Evolutionary conservation across 2,329 filamentous ascomycete species (phyloP).

Genomic region (Amauroascus niger): DNA sequence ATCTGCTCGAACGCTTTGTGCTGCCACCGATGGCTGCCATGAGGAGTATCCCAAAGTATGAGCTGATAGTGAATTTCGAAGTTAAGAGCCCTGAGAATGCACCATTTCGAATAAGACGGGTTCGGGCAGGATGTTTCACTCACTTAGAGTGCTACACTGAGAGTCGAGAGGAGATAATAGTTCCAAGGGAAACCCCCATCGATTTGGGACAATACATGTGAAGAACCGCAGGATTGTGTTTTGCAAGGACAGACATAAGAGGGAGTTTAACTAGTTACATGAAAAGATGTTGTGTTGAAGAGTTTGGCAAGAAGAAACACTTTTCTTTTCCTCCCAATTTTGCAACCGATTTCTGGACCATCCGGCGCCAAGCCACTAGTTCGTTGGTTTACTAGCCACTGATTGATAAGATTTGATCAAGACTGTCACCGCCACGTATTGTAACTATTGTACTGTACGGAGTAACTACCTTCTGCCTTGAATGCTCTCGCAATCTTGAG

Average conservation of each 20-base stretch:
- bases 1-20: slow-evolving; percentile 8
- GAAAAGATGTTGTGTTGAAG: no score
- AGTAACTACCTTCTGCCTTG: no score
- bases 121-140: no score
- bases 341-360: no score
- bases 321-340: no score
- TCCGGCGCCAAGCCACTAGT: not conserved
- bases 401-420: slow-evolving; percentile 7
- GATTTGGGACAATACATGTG: not conserved
- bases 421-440: no score
- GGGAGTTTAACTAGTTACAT: no score
- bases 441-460: no score
- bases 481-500: no score
- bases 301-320: no score
- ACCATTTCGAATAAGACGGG: slow-evolving; percentile 7
- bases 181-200: not conserved
- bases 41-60: slow-evolving; percentile 4
- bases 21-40: slow-evolving; percentile 5
- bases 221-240: no score
- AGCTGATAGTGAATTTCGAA: slow-evolving; percentile 11
- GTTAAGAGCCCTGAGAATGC: slow-evolving; percentile 6
- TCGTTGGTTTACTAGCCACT: no score
- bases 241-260: not conserved
- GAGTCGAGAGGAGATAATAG: not conserved
- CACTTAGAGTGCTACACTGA: not conserved